Evolutionary conservation across 1,284 basidiomycete genomes (phyloP).

Genomic region (Apiotrichum mycotoxinovorans): DNA sequence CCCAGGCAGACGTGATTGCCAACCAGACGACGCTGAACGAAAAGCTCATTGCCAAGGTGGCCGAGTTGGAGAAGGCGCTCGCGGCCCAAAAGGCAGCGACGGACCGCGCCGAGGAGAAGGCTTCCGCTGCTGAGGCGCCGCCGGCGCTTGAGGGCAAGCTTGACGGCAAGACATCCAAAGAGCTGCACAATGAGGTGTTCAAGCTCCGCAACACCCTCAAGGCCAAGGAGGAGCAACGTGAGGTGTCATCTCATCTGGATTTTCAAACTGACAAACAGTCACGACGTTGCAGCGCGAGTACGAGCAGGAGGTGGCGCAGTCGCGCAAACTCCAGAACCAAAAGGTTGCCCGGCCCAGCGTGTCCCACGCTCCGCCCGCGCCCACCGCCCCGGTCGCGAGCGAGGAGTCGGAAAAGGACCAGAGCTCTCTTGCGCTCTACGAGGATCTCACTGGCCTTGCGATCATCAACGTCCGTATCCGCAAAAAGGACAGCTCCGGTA

Average conservation of each 20-base stretch:
- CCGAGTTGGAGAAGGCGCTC: conserved; percentile 34
- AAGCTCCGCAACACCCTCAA: conserved; percentile 29
- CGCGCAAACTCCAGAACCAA: conserved; percentile 32
- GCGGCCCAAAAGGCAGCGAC: conserved; percentile 22
- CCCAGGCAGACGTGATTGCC: conserved; percentile 44
- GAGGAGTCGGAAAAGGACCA: conserved; percentile 13
- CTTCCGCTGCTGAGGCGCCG: conserved; percentile 6
- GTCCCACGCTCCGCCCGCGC: background rate
- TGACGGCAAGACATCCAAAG: conserved; percentile 34
- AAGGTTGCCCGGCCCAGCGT: background rate
- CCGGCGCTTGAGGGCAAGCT: conserved; percentile 20
- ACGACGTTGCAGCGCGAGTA: conserved; percentile 36
- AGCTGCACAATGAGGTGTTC: conserved; percentile 35
- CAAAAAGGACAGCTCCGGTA: conserved; percentile 26
- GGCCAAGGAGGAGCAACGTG: conserved; percentile 39
- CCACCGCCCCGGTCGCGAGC: background rate
- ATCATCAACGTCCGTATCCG: conserved; percentile 39
- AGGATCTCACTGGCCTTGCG: conserved; percentile 44
- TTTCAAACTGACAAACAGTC: conserved; percentile 23
- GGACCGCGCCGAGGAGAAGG: conserved; percentile 2
- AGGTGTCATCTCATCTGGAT: conserved; percentile 9
- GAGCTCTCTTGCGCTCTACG: conserved; percentile 37
- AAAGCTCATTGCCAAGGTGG: conserved; percentile 32
- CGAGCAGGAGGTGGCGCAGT: conserved; percentile 41
- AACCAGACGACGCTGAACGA: conserved; percentile 38